Base-by-base conservation (phyloP, 305 asterid species). In the Fraxinus velutina region DNA sequence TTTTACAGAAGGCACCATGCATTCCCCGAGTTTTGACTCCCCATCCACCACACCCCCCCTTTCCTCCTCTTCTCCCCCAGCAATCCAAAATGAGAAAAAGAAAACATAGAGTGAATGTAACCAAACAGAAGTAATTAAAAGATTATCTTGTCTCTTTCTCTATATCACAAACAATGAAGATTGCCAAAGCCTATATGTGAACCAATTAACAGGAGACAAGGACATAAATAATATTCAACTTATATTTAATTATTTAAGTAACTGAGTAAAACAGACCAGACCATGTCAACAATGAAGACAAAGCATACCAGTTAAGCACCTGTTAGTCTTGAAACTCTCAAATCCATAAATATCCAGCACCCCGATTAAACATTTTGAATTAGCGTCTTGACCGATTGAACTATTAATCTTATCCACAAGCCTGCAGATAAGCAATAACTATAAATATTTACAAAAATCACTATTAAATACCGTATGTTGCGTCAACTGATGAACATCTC, bases 321-420 rank as follows among this genome's bases (percentile, higher is more conserved):
- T 96, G 97, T 96, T 96, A 90, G 97, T 93, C 96, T 94, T 94
- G 96, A 96, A 94, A 89, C 99, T 96, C 89, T 96, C 99, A 82
- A 96, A 96, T 79, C 99, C 99, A 80, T 96, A 94, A 78, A 96
- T 94, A 88, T 94, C 98, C 83, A 96, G 97, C 83, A 96, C 99
- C 57, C 99, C 98, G 29, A 94, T 96, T 78, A 94, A 85, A 79
- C 78, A 89, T 83, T 96, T 96, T 37, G 98, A 93, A 84, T 82
- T 84, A 10, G 97, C 93, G 88, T 96, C 99, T 87, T 94, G 98
- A 81, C 98, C 98, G 36, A 94, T 94, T 77, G 97, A 90, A 84
- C 81, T 93, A 86, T 96, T 96, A 75, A 96, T 94, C 84, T 79
- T 94, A 81, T 96, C 97, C 83, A 96, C 99, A 52, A 96, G 96